Evolutionary conservation across 163 green algal species (phyloP), one percentile per base, ranked within the genome.

Genomic region (Coccomyxa subellipsoidea): DNA sequence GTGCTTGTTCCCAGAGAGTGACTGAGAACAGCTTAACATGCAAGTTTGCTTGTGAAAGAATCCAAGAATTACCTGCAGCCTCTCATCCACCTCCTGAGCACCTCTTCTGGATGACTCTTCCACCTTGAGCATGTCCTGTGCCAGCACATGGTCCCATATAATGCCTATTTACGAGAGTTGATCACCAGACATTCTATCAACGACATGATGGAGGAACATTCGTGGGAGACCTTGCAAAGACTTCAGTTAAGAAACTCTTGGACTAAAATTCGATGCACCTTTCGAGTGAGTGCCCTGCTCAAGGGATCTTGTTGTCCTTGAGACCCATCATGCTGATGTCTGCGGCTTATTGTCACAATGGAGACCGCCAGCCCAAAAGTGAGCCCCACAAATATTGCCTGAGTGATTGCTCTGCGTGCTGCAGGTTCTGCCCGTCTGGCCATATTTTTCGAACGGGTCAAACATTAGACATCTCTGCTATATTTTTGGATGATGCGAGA

Each of bases 361-460:
- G 66, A 73, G 21, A 73, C 66, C 27, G 66, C 66, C 66, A 73
- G n/a, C 18, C 66, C 66, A 73, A 73, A 73, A 73, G 66, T 73
- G 32, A 73, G 29, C 1, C 66, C 66, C 2, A 73, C n/a, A 34
- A 73, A 73, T 8, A 73, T 23, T 73, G 66, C 66, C 1, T 73
- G n/a, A 8, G 27, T 23, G 29, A 73, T 36, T 18, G 66, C n/a
- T n/a, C 66, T 59, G 21, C 47, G 47, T 59, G 47, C 47, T 59
- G 47, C 47, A 59, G 47, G 47, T 27, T 59, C 47, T 59, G 47
- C 47, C 23, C 47, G 47, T 59, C 47, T 59, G 47, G 47, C 47
- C 47, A 59, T 59, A 59, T 5, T 59, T 18, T 12, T 18, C 47
- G 47, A 8, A 59, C 47, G 4, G 4, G 21, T 7, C 21, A 59